phyloP scores from a whole-genome alignment of 805 yeast genomes.

The Candida nemodendra region DNA sequence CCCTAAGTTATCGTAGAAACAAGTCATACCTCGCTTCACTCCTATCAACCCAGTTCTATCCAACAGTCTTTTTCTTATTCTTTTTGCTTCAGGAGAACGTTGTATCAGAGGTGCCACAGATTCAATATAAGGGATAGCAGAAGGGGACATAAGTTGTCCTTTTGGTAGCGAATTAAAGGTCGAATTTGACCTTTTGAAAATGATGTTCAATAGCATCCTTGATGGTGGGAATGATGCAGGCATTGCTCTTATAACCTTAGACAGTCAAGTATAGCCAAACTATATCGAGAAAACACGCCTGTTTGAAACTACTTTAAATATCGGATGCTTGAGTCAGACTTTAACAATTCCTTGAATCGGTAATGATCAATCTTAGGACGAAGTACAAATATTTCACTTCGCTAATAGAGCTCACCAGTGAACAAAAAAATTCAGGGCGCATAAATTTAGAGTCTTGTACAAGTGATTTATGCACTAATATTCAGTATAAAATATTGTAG shows the following conservation, averaged over 20 bases:
- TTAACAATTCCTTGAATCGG: too few species aligned
- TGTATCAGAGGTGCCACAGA: slow-evolving; percentile 51
- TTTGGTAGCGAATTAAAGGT: slow-evolving; percentile 29
- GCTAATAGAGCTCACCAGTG: too few species aligned
- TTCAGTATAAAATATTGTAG: too few species aligned
- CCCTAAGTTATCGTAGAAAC: slow-evolving; percentile 73
- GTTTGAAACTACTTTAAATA: too few species aligned
- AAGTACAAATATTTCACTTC: too few species aligned
- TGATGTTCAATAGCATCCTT: slow-evolving; percentile 2
- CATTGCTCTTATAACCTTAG: not conserved
- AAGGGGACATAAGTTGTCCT: slow-evolving; percentile 41
- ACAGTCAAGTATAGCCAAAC: too few species aligned
- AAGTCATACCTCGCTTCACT: slow-evolving; percentile 85
- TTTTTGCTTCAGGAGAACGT: slow-evolving; percentile 68
- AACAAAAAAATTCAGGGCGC: too few species aligned
- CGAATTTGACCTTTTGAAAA: slow-evolving; percentile 32
- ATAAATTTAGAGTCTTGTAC: too few species aligned
- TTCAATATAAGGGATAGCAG: slow-evolving; percentile 47
- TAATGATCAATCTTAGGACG: too few species aligned
- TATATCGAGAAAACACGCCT: too few species aligned
- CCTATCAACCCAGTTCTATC: slow-evolving; percentile 83
- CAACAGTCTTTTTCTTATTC: slow-evolving; percentile 69
- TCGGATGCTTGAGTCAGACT: too few species aligned
- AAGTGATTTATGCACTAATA: too few species aligned
- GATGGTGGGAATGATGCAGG: slow-evolving; percentile 1